Conservation (phyloP, 2,329 filamentous ascomycete genomes). For the Fusarium chlamydosporum region DNA sequence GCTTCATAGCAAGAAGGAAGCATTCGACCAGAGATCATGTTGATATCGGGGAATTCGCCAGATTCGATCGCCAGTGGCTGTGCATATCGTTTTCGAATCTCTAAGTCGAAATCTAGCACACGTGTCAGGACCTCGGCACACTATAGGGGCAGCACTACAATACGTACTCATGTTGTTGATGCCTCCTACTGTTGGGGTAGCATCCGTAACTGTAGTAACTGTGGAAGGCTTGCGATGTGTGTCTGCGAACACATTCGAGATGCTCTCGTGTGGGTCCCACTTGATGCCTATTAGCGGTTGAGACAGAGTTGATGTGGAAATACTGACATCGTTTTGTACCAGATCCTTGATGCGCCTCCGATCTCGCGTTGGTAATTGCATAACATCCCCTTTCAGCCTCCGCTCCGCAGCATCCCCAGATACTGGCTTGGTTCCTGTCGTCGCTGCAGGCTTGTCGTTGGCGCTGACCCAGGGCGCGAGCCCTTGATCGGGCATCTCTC, state of each 20-base stretch:
- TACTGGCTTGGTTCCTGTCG: constrained; percentile 71
- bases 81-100: constrained; percentile 75
- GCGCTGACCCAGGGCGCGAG: constrained; percentile 79
- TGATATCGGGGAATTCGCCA: constrained; percentile 77
- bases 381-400: constrained; percentile 76
- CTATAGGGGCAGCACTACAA: background rate
- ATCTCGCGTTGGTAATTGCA: constrained; percentile 77
- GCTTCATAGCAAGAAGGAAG: constrained; percentile 77
- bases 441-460: constrained; percentile 74
- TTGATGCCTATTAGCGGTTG: constrained; percentile 50
- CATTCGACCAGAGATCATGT: constrained; percentile 74
- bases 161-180: constrained; percentile 84
- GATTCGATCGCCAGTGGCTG: constrained; percentile 76
- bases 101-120: constrained; percentile 72
- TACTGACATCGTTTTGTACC: constrained; percentile 70
- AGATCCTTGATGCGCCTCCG: constrained; percentile 77
- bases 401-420: constrained; percentile 76
- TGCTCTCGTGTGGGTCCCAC: constrained; percentile 69
- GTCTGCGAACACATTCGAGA: constrained; percentile 67
- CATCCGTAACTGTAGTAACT: constrained; percentile 67
- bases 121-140: constrained; percentile 36
- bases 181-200: constrained; percentile 78
- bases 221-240: constrained; percentile 62
- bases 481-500: constrained; percentile 77
- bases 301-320: background rate